phyloP scores from a whole-genome alignment of 371 early-diverging fungal species.

The Gilbertella persicaria region DNA sequence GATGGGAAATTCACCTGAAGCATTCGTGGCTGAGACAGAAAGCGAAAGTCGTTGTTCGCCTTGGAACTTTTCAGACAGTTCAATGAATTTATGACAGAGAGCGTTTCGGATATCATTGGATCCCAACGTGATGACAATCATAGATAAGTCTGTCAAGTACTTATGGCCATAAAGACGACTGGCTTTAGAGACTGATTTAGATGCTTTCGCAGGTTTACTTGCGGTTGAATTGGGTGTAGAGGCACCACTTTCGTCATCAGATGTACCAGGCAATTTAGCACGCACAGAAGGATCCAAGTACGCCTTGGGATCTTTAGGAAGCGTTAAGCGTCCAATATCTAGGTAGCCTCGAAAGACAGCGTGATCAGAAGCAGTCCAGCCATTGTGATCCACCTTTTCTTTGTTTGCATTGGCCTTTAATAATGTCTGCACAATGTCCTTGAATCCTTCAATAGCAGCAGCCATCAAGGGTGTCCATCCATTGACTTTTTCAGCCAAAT shows the following conservation, averaged over 20 bases:
- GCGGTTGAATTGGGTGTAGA: not conserved
- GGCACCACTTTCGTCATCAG: conserved; percentile 5
- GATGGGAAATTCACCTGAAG: conserved; percentile 62
- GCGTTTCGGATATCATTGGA: conserved; percentile 64
- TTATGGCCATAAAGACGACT: conserved; percentile 68
- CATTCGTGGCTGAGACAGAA: conserved; percentile 61
- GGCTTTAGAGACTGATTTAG: conserved; percentile 31
- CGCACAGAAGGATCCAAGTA: conserved; percentile 11
- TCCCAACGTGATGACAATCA: conserved; percentile 71
- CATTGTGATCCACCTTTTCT: conserved; percentile 46
- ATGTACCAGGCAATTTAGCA: conserved; percentile 1
- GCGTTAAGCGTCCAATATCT: conserved; percentile 51
- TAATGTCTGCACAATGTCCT: conserved; percentile 49
- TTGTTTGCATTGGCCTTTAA: conserved; percentile 59
- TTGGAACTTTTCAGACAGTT: conserved; percentile 25
- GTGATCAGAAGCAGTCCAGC: conserved; percentile 73
- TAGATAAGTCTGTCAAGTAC: conserved; percentile 61
- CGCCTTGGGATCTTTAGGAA: conserved; percentile 26
- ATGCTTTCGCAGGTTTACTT: conserved; percentile 2
- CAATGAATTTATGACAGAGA: conserved; percentile 30
- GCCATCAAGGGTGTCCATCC: conserved; percentile 70
- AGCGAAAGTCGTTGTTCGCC: conserved; percentile 53
- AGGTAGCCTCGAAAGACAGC: conserved; percentile 66
- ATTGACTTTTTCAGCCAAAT: conserved; percentile 47
- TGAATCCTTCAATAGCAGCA: conserved; percentile 64